A percentile compares a stretch with the other conserved stretches of the same genome.
These are phyloP conservation scores for Aspergillus homomorphus DNA, from an alignment of 495 filamentous ascomycete genomes.

Conservation along the genomic window DNA sequence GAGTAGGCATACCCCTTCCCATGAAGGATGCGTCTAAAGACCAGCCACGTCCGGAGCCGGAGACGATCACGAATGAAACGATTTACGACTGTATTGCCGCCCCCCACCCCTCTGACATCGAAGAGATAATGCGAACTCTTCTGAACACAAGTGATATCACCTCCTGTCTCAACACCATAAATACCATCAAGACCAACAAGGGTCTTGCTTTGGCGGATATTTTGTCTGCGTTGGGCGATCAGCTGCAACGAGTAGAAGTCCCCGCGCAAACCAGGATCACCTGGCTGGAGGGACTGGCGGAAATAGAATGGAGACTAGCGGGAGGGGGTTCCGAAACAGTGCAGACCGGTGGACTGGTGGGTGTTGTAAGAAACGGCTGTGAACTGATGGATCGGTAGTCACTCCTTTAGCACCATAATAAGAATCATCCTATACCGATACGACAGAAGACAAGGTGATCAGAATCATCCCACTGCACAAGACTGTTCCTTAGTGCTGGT, in stretches of 20 bases:
- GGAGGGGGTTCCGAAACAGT: slow-evolving; percentile 85
- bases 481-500: no score
- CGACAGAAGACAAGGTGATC: neutral
- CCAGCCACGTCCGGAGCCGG: slow-evolving; percentile 52
- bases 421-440: neutral
- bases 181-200: slow-evolving; percentile 77
- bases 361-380: slow-evolving; percentile 81
- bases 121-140: slow-evolving; percentile 76
- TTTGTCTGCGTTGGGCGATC: slow-evolving; percentile 76
- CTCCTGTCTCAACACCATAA: slow-evolving; percentile 79
- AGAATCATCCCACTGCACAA: neutral
- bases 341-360: slow-evolving; percentile 90
- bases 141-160: slow-evolving; percentile 81
- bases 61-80: slow-evolving; percentile 82
- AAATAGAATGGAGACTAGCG: slow-evolving; percentile 87
- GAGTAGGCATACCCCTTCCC: slow-evolving; percentile 65
- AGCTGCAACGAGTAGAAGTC: slow-evolving; percentile 78
- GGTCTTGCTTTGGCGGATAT: slow-evolving; percentile 95
- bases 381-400: slow-evolving; percentile 56
- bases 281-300: slow-evolving; percentile 89
- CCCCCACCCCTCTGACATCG: slow-evolving; percentile 85
- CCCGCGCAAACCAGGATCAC: slow-evolving; percentile 81
- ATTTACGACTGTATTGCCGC: slow-evolving; percentile 98
- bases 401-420: neutral
- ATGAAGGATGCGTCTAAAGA: slow-evolving; percentile 59